Base-by-base conservation (phyloP, 1,284 basidiomycete species). In the Agaricales sp. region DNA sequence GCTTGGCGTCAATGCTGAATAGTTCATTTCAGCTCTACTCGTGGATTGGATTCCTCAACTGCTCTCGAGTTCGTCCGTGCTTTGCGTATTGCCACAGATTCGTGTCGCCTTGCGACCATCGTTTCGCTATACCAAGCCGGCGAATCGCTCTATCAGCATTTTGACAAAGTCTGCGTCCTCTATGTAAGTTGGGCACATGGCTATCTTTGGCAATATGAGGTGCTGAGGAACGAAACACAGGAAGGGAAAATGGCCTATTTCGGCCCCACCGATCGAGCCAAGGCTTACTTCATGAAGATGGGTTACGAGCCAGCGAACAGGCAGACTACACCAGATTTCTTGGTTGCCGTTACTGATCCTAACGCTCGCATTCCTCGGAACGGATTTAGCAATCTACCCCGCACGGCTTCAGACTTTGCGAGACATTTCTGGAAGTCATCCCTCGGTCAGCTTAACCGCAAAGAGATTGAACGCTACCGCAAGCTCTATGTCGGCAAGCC, bases 201-300 rank as follows among this genome's bases (percentile, higher is more conserved):
- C 6, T 30, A 30, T 30, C n/a, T n/a, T n/a, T n/a, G n/a, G n/a
- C n/a, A n/a, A n/a, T n/a, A n/a, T n/a, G n/a, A n/a, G n/a, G n/a
- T n/a, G n/a, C n/a, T n/a, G n/a, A n/a, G n/a, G n/a, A 11, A 41
- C 19, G 8, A n/a, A 20, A 8, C 16, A 11, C 39, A 41, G 39
- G 78, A 86, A 56, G 87, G 87, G 0, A 68, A 75, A 39, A 80
- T 87, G 70, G 80, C 79, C 45, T 88, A 78, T 65, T 88, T 82
- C 55, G 87, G 87, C 0, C 76, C 73, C 0, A 73, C 77, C 1
- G 63, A 61, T 38, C 63, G 70, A n/a, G 87, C 84, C 1, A 73
- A 75, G 51, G 64, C 72, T 38, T 87, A 82, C 61, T 87, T 86
- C 60, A 64, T 78, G 52, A 67, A 78, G 52, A 77, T 88, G 69